phyloP scores from a whole-genome alignment of 1,284 basidiomycete genomes.

The Pterula multifida region DNA sequence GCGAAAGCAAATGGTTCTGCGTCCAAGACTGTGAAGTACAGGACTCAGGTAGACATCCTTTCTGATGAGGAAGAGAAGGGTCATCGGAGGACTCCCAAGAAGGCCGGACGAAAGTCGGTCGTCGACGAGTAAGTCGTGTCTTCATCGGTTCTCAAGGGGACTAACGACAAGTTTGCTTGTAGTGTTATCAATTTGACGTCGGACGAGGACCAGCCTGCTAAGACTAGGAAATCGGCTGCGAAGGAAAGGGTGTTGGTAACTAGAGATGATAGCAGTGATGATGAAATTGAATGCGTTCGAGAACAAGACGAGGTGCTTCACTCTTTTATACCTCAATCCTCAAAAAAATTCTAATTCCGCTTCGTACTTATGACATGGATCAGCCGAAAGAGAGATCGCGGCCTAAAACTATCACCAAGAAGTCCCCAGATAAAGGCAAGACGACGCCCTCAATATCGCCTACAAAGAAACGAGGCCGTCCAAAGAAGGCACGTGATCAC shows the following conservation, averaged over 20 bases:
- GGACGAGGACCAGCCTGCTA: background rate
- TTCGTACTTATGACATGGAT: background rate
- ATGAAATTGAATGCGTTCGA: background rate
- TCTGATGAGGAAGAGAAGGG: conserved; percentile 1
- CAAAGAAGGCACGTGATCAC: background rate
- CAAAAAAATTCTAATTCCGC: no score
- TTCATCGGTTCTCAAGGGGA: no score
- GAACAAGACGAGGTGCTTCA: no score
- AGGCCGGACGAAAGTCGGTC: no score
- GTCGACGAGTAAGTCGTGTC: no score
- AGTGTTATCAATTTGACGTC: background rate
- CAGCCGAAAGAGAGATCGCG: no score
- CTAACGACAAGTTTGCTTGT: background rate
- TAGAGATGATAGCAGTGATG: background rate
- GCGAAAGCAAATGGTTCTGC: conserved; percentile 4
- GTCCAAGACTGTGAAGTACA: conserved; percentile 5
- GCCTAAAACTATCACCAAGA: background rate
- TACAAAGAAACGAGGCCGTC: background rate
- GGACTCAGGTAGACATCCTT: background rate
- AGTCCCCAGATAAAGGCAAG: background rate
- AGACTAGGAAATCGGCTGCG: background rate
- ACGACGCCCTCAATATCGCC: background rate
- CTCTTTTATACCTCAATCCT: no score
- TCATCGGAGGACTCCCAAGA: no score
- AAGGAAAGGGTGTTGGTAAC: no score